phyloP scores from a whole-genome alignment of 2,329 filamentous ascomycete species.

The Aspergillus terreus region DNA sequence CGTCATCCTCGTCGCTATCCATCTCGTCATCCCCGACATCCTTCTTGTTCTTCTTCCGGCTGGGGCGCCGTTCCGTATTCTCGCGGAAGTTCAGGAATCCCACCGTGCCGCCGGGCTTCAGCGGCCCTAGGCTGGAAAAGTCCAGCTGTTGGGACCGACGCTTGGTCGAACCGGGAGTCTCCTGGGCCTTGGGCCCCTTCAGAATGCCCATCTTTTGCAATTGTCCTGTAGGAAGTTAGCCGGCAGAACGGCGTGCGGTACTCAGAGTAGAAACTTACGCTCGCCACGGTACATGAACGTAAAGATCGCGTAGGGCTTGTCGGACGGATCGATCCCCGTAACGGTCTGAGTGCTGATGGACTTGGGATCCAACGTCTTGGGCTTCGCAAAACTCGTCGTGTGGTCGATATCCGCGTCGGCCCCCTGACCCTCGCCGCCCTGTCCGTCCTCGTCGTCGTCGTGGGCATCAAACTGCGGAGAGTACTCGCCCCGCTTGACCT shows the following conservation, averaged over 20 bases:
- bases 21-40: slow-evolving; percentile 56
- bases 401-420: slow-evolving; percentile 87
- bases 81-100: slow-evolving; percentile 89
- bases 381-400: slow-evolving; percentile 95
- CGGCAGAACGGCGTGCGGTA: too few relatives aligned
- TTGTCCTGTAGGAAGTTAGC: slow-evolving; percentile 60
- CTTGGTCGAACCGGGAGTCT: slow-evolving; percentile 62
- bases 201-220: slow-evolving; percentile 94
- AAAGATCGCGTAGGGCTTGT: slow-evolving; percentile 94
- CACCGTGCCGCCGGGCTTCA: slow-evolving; percentile 82
- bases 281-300: slow-evolving; percentile 97
- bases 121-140: slow-evolving; percentile 76
- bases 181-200: slow-evolving; percentile 59
- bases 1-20: slow-evolving; percentile 73
- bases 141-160: slow-evolving; percentile 79
- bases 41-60: slow-evolving; percentile 59
- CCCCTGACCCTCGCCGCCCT: slow-evolving; percentile 49
- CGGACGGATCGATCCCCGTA: slow-evolving; percentile 93
- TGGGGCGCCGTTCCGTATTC: slow-evolving; percentile 44
- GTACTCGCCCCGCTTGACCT: slow-evolving; percentile 97
- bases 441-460: slow-evolving; percentile 78
- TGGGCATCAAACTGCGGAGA: slow-evolving; percentile 96
- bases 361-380: slow-evolving; percentile 92
- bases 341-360: slow-evolving; percentile 98
- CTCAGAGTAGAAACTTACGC: slow-evolving; percentile 57